Evolutionary conservation across 345 rosid genomes (phyloP), one percentile per base, ranked within the genome.

Genomic region (Carallia pectinifolia): DNA sequence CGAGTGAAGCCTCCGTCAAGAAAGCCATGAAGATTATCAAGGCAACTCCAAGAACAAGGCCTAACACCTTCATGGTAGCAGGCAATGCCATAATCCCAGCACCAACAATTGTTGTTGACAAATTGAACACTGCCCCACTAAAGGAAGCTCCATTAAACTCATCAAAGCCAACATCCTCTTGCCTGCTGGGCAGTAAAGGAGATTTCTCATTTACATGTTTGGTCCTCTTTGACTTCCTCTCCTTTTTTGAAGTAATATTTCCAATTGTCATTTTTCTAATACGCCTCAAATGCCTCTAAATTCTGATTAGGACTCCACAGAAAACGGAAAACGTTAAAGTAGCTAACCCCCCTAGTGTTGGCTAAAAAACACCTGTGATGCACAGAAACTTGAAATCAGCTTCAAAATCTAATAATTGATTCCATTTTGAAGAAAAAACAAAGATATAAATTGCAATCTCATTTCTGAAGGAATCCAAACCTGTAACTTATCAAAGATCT

Each of bases 41-140:
- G 2, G 71, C 82, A 67, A 92, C 65, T 63, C 98, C 98, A 53
- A 85, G 88, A 29, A 81, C 61, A 48, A 95, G 87, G 39, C 97
- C 98, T 48, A 95, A 80, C 63, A 87, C 91, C 74, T 89, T 95
- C 94, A 92, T 83, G 56, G 96, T 90, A 4, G 98, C 99, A 47
- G 99, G 99, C 77, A 95, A 75, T 64, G 99, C 90, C 99, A 95
- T 95, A 67, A 95, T 92, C 27, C 98, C 99, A 33, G 99, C 99
- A 69, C 98, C 98, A 70, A 92, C 87, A 63, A 92, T 75, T 3
- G 97, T 92, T 10, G 97, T 95, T 18, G 98, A 80, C 53, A 95
- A 83, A 72, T 95, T 95, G 72, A 92, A 87, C 65, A 95, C 99
- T 0, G 96, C 96, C 62, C 98, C 99, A 15, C 75, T 79, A 63